Base-by-base conservation (phyloP, 2,329 filamentous ascomycete species). In the Aspergillaceae sp. region DNA sequence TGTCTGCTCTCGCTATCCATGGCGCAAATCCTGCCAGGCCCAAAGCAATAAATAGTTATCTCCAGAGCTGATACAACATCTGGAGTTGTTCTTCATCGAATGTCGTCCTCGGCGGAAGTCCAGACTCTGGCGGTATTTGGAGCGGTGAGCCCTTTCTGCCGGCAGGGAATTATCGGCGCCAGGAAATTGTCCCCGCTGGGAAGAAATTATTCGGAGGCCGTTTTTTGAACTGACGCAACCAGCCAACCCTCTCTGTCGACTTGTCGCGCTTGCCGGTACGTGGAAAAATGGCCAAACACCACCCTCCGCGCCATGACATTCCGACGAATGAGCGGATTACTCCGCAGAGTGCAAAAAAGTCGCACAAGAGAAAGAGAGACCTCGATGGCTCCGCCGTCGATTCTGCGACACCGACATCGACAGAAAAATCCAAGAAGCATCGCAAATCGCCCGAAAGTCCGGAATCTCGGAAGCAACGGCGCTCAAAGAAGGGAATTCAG, bases 221-320 rank as follows among this genome's bases (percentile, higher is more conserved):
- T 19, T 19, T 33, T 42, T 42, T 35, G 11, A 29, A n/a, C n/a
- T 29, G 26, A 19, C 36, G 7, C 26, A 11, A 32, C 11, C 36
- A 38, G 26, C 36, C 11, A 38, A 26, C 27, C 26, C 6, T 19
- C 19, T 38, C 36, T 38, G 27, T 19, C 7, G 11, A 9, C 11
- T 19, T 9, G 11, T 38, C 36, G 36, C 4, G 27, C 19, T 1
- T 4, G 19, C 27, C 19, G 36, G 27, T 38, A 38, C 27, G 3
- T 26, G 41, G 38, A 38, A 62, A 45, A 47, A 77, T 77, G 73
- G 64, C 71, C 48, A 68, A 64, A 44, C 65, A 67, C 41, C 66
- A 75, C 33, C 73, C 75, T 52, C 63, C 68, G 29, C 67, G 71
- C 44, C 73, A 74, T 54, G 69, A 70, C 37, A 71, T 73, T 44